These are phyloP conservation scores for Priceomyces castillae DNA, from an alignment of 805 yeast species.

Conservation along the genomic window DNA sequence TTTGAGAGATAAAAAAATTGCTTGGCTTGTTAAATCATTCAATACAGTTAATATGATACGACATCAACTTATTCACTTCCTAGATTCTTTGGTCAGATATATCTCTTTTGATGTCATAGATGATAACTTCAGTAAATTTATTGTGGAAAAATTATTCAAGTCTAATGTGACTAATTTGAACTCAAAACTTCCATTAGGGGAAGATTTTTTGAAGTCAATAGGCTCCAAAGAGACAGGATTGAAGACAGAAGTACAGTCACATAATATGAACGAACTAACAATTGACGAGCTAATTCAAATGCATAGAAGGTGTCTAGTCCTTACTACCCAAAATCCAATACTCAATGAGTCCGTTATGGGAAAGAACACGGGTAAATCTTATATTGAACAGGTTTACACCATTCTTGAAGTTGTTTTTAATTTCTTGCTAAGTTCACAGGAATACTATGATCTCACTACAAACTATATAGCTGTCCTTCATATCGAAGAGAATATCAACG, in stretches of 20 bases:
- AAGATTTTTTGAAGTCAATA: constrained; percentile 6
- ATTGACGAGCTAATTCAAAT: constrained; percentile 48
- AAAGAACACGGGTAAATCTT: constrained; percentile 24
- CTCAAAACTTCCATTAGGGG: constrained; percentile 4
- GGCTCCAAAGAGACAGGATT: constrained; percentile 1
- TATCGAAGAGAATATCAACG: constrained; percentile 13
- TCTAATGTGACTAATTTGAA: constrained; percentile 5
- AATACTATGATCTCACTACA: constrained; percentile 26
- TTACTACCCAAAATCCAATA: constrained; percentile 30
- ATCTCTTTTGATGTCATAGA: constrained; percentile 49
- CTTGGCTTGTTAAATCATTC: constrained; percentile 30
- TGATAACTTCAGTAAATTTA: constrained; percentile 26
- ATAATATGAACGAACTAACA: constrained; percentile 31
- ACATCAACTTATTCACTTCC: constrained; percentile 39
- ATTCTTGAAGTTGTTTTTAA: constrained; percentile 29
- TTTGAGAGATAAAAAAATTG: constrained; percentile 27
- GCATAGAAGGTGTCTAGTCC: constrained; percentile 31
- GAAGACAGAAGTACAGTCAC: background rate
- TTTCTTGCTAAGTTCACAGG: constrained; percentile 35
- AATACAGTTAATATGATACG: constrained; percentile 37
- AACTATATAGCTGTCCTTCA: constrained; percentile 29
- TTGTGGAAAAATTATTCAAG: constrained; percentile 23
- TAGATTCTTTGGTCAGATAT: constrained; percentile 39
- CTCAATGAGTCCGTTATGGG: constrained; percentile 31
- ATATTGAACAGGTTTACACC: constrained; percentile 31